These are phyloP conservation scores for Rhizopogon sp. DNA, from an alignment of 768 basidiomycete genomes.

Conservation along the genomic window DNA sequence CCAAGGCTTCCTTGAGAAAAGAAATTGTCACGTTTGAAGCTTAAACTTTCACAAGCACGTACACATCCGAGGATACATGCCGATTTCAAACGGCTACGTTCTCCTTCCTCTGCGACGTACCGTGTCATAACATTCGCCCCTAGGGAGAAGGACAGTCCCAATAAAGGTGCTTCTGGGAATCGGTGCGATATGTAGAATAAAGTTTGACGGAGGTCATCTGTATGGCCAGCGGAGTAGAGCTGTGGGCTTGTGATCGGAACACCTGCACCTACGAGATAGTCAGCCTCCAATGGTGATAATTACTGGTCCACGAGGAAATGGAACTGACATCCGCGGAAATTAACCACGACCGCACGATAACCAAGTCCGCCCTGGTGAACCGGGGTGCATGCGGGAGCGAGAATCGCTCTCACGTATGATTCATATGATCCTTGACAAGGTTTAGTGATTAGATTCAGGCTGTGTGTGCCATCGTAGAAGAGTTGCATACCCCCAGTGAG, in stretches of 20 bases:
- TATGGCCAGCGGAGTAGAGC: slow-evolving; percentile 85
- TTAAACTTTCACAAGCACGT: slow-evolving; percentile 26
- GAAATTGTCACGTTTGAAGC: slow-evolving; percentile 8
- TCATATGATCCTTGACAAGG: slow-evolving; percentile 71
- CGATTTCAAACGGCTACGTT: slow-evolving; percentile 51
- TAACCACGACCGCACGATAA: slow-evolving; percentile 86
- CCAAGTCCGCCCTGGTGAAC: slow-evolving; percentile 81
- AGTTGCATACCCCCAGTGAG: slow-evolving; percentile 24
- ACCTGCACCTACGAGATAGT: slow-evolving; percentile 60
- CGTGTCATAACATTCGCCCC: slow-evolving; percentile 89
- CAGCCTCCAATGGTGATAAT: slow-evolving; percentile 10
- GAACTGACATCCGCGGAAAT: slow-evolving; percentile 84
- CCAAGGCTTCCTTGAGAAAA: slow-evolving; percentile 39
- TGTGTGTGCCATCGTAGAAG: background rate
- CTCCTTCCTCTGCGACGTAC: slow-evolving; percentile 83
- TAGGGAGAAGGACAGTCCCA: slow-evolving; percentile 90
- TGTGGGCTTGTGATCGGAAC: slow-evolving; percentile 78
- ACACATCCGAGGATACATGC: slow-evolving; percentile 75
- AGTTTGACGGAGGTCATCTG: slow-evolving; percentile 83
- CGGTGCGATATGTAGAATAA: slow-evolving; percentile 65
- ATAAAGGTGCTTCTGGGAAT: slow-evolving; percentile 76
- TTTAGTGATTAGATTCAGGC: slow-evolving; percentile 2
- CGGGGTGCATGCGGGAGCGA: slow-evolving; percentile 67
- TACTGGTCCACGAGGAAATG: background rate
- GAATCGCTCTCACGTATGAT: slow-evolving; percentile 80